Evolutionary conservation across 2,329 filamentous ascomycete genomes (phyloP).

Genomic region (Aspergillus tanneri): DNA sequence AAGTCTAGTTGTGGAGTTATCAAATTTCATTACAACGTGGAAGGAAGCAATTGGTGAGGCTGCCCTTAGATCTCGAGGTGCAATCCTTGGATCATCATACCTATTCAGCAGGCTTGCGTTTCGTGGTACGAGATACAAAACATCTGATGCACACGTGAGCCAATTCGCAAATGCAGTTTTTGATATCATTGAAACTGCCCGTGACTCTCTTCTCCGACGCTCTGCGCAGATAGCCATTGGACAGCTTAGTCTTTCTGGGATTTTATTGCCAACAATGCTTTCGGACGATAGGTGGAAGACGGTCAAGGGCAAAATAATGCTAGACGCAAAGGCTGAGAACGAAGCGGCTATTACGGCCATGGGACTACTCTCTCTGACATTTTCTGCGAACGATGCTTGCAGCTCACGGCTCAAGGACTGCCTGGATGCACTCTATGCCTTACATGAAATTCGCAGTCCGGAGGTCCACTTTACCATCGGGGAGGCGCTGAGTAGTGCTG

Average conservation of each 20-base stretch:
- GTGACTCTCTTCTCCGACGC: constrained; percentile 58
- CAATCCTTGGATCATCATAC: constrained; percentile 59
- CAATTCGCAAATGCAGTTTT: constrained; percentile 48
- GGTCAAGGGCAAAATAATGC: constrained; percentile 63
- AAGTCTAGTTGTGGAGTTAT: constrained; percentile 47
- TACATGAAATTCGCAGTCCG: constrained; percentile 80
- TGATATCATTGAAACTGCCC: constrained; percentile 54
- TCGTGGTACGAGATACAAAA: constrained; percentile 40
- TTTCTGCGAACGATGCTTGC: constrained; percentile 33
- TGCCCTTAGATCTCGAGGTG: constrained; percentile 60
- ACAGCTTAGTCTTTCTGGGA: constrained; percentile 60
- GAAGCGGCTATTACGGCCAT: constrained; percentile 79
- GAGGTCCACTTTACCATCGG: constrained; percentile 90
- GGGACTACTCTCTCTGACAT: constrained; percentile 68
- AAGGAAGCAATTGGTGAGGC: constrained; percentile 59
- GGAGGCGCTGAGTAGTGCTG: constrained; percentile 76
- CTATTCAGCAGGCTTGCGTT: constrained; percentile 58
- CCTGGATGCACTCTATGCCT: constrained; percentile 66
- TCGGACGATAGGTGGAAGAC: constrained; percentile 37
- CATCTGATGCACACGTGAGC: constrained; percentile 40
- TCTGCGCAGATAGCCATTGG: constrained; percentile 59
- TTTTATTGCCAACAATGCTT: constrained; percentile 43
- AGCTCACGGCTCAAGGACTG: constrained; percentile 50
- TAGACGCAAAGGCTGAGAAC: constrained; percentile 73
- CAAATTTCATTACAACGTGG: constrained; percentile 53